A percentile compares a stretch with the other conserved stretches of the same genome.
These are phyloP conservation scores for Backusella macrospora DNA, from an alignment of 192 early-diverging fungal genomes.

Conservation along the genomic window DNA sequence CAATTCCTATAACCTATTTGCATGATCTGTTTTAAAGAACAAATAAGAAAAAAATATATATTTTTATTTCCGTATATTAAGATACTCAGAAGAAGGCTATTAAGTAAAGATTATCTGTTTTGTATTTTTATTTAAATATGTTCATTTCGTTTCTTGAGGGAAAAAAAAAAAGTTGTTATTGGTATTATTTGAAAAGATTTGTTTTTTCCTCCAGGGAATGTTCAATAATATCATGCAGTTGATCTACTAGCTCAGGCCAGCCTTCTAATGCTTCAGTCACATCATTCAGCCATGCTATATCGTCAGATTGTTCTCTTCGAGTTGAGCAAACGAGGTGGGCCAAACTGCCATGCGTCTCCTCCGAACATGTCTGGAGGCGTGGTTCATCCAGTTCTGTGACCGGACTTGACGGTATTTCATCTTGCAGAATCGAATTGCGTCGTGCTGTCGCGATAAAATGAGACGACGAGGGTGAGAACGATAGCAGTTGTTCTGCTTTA, in stretches of 20 bases:
- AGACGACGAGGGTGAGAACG: background rate
- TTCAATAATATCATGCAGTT: conserved; percentile 36
- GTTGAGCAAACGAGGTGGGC: conserved; percentile 21
- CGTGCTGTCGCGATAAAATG: conserved; percentile 9
- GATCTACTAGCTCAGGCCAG: conserved; percentile 34
- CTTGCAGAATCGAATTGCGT: conserved; percentile 25
- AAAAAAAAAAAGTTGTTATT: background rate
- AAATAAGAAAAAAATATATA: too few species aligned
- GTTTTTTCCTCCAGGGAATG: conserved; percentile 5
- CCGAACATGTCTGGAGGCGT: conserved; percentile 19
- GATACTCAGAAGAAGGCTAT: too few species aligned
- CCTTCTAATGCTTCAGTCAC: conserved; percentile 31
- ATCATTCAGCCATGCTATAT: conserved; percentile 35
- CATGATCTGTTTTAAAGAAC: too few species aligned
- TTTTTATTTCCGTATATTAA: too few species aligned
- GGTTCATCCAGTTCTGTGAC: conserved; percentile 10
- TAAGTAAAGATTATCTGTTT: too few species aligned
- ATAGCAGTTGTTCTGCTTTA: conserved; percentile 11
- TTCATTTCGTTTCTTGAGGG: too few species aligned
- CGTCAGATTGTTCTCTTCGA: conserved; percentile 30
- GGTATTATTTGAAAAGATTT: background rate
- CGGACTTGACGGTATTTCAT: conserved; percentile 15
- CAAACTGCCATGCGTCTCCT: conserved; percentile 27
- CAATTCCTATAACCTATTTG: too few species aligned
- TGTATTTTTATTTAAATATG: too few species aligned